Percentiles rank a stretch among this genome's conserved stretches.
Conservation (phyloP, 768 basidiomycete genomes). For the Collybia mongolica region DNA sequence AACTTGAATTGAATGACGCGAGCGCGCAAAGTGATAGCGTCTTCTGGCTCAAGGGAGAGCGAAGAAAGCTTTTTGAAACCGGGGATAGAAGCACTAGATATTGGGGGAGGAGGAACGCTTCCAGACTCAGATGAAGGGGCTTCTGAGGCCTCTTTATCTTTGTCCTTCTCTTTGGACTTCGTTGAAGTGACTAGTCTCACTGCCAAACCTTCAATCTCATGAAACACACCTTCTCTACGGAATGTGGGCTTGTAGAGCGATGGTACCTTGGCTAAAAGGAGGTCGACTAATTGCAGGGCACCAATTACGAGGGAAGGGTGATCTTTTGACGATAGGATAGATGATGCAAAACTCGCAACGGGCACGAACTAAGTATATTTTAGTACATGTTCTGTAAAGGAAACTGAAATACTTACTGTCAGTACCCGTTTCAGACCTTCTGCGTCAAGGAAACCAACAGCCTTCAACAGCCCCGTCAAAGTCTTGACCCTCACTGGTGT, state of each 20-base stretch:
- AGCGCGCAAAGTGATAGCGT: conserved; percentile 90
- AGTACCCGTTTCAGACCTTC: conserved; percentile 77
- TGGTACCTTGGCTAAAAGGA: conserved; percentile 83
- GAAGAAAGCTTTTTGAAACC: conserved; percentile 72
- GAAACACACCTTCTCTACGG: conserved; percentile 93
- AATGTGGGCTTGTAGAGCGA: conserved; percentile 85
- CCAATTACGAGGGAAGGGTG: conserved; percentile 83
- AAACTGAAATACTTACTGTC: conserved; percentile 48
- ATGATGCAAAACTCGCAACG: conserved; percentile 92
- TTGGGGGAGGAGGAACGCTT: conserved; percentile 30
- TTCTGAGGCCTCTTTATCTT: conserved; percentile 31
- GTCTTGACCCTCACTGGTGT: conserved; percentile 87
- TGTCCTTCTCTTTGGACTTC: conserved; percentile 49
- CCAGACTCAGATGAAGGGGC: conserved; percentile 40
- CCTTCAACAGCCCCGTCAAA: conserved; percentile 84
- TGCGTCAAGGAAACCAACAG: conserved; percentile 83
- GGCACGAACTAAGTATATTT: conserved; percentile 74
- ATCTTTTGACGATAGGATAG: conserved; percentile 90
- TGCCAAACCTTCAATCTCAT: conserved; percentile 85
- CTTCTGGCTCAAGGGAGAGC: conserved; percentile 76
- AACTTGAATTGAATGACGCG: conserved; percentile 87
- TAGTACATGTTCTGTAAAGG: conserved; percentile 6
- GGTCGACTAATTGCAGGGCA: conserved; percentile 90
- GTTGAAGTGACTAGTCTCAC: conserved; percentile 55
- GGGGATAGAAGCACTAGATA: conserved; percentile 47